Percentiles rank a stretch among this genome's conserved stretches.
phyloP scores from a whole-genome alignment of 305 asterid genomes.

The Euphrasia arctica region DNA sequence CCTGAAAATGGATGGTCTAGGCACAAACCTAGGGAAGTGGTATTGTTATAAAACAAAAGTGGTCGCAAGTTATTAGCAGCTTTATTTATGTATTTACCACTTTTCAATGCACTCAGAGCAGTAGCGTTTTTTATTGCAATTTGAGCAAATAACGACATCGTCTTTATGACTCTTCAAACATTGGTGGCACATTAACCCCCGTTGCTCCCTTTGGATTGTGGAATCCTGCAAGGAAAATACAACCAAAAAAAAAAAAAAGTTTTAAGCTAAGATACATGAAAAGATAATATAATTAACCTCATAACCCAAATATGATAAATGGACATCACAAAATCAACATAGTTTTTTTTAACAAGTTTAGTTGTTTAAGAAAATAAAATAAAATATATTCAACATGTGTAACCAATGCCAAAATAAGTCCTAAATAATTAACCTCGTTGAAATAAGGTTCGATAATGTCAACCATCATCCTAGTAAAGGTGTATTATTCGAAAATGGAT shows the following conservation, averaged over 20 bases:
- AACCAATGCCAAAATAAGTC: no score
- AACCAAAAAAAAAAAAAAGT: neutral
- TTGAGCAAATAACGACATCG: conserved; percentile 47
- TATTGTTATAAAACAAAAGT: no score
- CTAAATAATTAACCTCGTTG: neutral
- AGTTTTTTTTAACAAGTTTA: neutral
- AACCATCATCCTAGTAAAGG: neutral
- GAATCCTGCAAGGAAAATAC: conserved; percentile 16
- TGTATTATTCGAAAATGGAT: no score
- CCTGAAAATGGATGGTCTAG: no score
- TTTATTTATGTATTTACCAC: no score
- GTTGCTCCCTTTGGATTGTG: conserved; percentile 19
- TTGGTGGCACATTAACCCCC: conserved; percentile 55
- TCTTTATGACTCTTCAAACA: conserved; percentile 44
- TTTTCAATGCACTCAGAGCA: conserved; percentile 51
- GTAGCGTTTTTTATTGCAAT: conserved; percentile 63
- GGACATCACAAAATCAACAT: neutral
- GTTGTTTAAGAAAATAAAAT: no score
- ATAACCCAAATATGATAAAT: neutral
- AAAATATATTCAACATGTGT: no score
- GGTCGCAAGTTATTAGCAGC: no score
- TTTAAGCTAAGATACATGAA: neutral
- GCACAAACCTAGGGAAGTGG: no score
- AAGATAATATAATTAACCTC: no score
- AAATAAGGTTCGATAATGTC: neutral